Evolutionary conservation across 1,284 basidiomycete species (phyloP).

Genomic region (Boletus austroedulis): DNA sequence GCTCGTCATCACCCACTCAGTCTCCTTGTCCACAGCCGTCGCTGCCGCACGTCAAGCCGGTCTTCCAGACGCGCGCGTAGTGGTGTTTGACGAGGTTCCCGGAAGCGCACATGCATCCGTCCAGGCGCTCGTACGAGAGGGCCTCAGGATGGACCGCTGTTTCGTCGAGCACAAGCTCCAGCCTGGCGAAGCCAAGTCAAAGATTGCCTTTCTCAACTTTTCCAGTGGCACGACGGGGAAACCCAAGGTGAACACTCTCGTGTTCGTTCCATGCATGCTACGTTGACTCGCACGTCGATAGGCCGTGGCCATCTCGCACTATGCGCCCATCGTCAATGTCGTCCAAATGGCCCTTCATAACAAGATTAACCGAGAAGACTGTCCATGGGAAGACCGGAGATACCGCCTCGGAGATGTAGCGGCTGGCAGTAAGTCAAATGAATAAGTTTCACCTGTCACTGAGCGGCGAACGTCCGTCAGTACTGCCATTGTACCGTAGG

Average conservation of each 20-base stretch:
- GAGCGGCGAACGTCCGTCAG: conserved; percentile 26
- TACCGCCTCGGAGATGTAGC: conserved; percentile 56
- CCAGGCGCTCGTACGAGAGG: conserved; percentile 40
- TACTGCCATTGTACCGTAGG: conserved; percentile 40
- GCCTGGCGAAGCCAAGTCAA: conserved; percentile 65
- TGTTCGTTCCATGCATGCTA: not conserved
- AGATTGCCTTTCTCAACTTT: conserved; percentile 71
- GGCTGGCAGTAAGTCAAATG: conserved; percentile 43
- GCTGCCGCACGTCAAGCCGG: conserved; percentile 53
- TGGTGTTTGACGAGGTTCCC: conserved; percentile 45
- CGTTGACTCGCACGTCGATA: conserved; percentile 18
- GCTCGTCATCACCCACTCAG: conserved; percentile 60
- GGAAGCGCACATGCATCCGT: conserved; percentile 33
- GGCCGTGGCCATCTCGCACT: conserved; percentile 67
- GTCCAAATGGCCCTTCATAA: conserved; percentile 52
- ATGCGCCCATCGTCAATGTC: conserved; percentile 55
- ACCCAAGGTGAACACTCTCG: conserved; percentile 48
- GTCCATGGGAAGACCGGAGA: conserved; percentile 38
- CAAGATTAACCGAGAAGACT: conserved; percentile 42
- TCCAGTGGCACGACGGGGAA: conserved; percentile 69
- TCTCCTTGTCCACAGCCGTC: conserved; percentile 48
- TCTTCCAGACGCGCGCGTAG: conserved; percentile 50
- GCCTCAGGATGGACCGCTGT: conserved; percentile 32
- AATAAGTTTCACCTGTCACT: conserved; percentile 1
- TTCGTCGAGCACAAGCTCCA: conserved; percentile 46